Evolutionary conservation across 768 basidiomycete genomes (phyloP).

Genomic region (Kwoniella sp.): DNA sequence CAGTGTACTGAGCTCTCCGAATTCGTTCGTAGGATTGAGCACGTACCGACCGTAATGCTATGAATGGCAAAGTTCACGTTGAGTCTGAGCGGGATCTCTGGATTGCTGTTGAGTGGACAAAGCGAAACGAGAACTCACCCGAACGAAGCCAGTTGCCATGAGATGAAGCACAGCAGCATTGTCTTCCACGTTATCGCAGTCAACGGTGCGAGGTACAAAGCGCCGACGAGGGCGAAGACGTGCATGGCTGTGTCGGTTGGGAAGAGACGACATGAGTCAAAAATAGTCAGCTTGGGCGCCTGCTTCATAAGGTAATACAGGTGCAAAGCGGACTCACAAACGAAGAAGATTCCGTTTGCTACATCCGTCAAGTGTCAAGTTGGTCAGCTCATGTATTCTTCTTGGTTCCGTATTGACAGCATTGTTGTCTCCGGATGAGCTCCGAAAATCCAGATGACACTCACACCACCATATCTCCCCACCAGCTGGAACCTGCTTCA

Average conservation of each 20-base stretch:
- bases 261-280: too few relatives aligned
- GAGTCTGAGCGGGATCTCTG: too few relatives aligned
- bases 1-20: too few relatives aligned
- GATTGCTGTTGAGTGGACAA: too few relatives aligned
- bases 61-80: background rate
- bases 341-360: slow-evolving; percentile 45
- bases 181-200: slow-evolving; percentile 60
- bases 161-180: slow-evolving; percentile 62
- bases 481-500: slow-evolving; percentile 1
- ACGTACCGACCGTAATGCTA: background rate
- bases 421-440: background rate
- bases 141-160: slow-evolving; percentile 73
- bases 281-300: background rate
- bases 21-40: background rate
- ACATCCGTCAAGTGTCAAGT: slow-evolving; percentile 1
- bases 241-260: slow-evolving; percentile 66
- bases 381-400: background rate
- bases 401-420: too few relatives aligned
- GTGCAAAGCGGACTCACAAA: slow-evolving; percentile 22
- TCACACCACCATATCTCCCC: slow-evolving; percentile 50
- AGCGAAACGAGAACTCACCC: too few relatives aligned
- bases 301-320: background rate
- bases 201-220: slow-evolving; percentile 61
- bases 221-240: slow-evolving; percentile 63
- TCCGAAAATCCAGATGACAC: slow-evolving; percentile 8